Evolutionary conservation across 768 basidiomycete species (phyloP), one percentile per base, ranked within the genome.

Genomic region (Panaeolus cyanescens): DNA sequence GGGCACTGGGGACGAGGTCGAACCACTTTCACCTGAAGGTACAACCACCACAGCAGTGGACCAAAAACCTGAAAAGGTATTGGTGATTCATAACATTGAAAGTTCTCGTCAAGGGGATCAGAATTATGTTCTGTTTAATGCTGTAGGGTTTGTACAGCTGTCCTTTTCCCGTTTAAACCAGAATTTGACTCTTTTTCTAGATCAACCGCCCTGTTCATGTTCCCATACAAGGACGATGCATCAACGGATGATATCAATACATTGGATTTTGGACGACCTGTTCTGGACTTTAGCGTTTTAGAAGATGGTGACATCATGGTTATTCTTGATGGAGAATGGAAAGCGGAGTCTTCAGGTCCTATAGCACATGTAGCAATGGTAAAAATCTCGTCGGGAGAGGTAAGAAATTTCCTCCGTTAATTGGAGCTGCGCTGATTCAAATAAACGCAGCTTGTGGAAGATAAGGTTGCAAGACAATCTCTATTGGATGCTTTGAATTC

Each of bases 171-270:
- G 13, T 30, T 42, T 17, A 25, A 22, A 20, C 28, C 13, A 33
- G 33, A 13, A 40, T 32, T n/a, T 54, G 58, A 56, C 55, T 6
- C 30, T 57, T 60, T 58, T 25, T 61, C 32, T 68, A 93, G 92
- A 19, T 83, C 85, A 3, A 86, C 88, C 1, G 90, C 91, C 0
- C 66, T 94, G 9, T 93, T 92, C 71, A 78, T 73, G 54, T 73
- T 70, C 64, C 60, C 74, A 66, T 73, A 72, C 70, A 62, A 74
- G 59, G 54, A 63, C 45, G 53, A 65, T 37, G 56, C 66, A 62
- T 42, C 64, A 2, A 12, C 65, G 37, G 39, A 65, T 62, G 54
- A 67, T 40, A 59, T 86, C 36, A 71, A 71, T 15, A 66, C 75
- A 22, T 71, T 85, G 28, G 82, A 89, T 67, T 80, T 92, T 55